Conservation (phyloP, 176 grass and related monocot genomes). For the Pontederia crassipes region DNA sequence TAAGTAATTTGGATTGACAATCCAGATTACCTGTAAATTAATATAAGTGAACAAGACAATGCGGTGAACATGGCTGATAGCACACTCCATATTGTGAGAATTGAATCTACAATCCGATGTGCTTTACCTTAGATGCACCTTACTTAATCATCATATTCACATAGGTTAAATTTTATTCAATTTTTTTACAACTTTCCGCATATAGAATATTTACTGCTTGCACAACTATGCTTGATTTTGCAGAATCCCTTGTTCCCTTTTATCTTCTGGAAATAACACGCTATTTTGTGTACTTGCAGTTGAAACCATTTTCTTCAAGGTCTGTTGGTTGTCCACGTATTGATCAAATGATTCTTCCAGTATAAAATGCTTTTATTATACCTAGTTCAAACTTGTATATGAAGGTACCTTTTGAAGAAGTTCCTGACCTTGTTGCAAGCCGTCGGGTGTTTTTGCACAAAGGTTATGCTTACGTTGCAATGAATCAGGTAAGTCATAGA, state of each 20-base stretch:
- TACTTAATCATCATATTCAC: too few species aligned
- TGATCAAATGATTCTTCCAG: not conserved
- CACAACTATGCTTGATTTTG: not conserved
- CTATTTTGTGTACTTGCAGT: constrained; percentile 34
- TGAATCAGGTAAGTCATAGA: constrained; percentile 61
- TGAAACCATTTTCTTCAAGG: constrained; percentile 91
- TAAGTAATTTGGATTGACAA: too few species aligned
- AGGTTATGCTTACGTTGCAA: constrained; percentile 93
- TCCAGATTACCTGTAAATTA: too few species aligned
- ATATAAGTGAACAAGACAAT: too few species aligned
- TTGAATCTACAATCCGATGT: too few species aligned
- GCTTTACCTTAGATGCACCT: too few species aligned
- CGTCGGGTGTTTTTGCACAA: constrained; percentile 73
- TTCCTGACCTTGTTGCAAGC: constrained; percentile 68
- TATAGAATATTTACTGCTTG: constrained; percentile 1
- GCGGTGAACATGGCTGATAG: too few species aligned
- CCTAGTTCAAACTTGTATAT: constrained; percentile 8
- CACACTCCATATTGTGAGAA: too few species aligned
- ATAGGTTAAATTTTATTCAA: too few species aligned
- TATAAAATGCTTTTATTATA: not conserved
- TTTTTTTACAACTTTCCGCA: too few species aligned
- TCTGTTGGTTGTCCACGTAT: constrained; percentile 9
- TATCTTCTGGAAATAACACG: constrained; percentile 20
- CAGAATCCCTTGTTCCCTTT: not conserved
- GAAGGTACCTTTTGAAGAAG: constrained; percentile 96